phyloP scores from a whole-genome alignment of 2,329 filamentous ascomycete genomes.

The Byssothecium circinans region DNA sequence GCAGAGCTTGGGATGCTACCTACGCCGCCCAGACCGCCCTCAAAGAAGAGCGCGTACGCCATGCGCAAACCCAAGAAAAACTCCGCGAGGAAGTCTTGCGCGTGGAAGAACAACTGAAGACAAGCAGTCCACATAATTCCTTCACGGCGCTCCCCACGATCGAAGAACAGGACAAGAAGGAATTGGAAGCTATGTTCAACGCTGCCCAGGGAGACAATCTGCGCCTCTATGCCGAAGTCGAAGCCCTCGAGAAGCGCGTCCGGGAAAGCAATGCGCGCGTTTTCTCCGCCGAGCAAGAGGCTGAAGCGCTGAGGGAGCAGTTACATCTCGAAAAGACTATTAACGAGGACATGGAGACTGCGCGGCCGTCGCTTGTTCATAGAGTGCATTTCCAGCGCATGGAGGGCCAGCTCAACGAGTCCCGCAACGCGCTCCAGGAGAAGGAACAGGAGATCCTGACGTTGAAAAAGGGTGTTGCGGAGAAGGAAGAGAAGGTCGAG shows the following conservation, averaged over 20 bases:
- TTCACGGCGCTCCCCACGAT: constrained; percentile 33
- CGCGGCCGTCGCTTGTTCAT: constrained; percentile 36
- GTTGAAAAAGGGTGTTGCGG: constrained; percentile 14
- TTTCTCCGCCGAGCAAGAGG: constrained; percentile 28
- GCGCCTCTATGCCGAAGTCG: constrained; percentile 31
- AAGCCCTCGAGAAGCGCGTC: constrained; percentile 32
- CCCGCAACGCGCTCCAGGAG: constrained; percentile 17
- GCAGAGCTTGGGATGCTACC: constrained; percentile 35
- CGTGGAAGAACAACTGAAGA: constrained; percentile 20
- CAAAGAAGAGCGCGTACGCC: constrained; percentile 30
- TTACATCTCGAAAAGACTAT: constrained; percentile 29
- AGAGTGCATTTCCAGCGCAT: constrained; percentile 38
- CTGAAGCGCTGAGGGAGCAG: constrained; percentile 27
- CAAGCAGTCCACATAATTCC: constrained; percentile 13
- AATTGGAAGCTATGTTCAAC: constrained; percentile 41
- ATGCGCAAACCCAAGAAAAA: constrained; percentile 29
- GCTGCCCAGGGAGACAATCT: constrained; percentile 38
- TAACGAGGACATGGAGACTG: constrained; percentile 32
- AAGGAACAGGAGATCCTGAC: constrained; percentile 27
- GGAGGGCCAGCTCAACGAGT: constrained; percentile 35
- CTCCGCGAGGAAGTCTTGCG: constrained; percentile 24
- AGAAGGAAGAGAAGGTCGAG: constrained; percentile 24
- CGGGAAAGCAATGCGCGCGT: constrained; percentile 32
- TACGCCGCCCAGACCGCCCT: constrained; percentile 32
- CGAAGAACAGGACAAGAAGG: constrained; percentile 35